Evolutionary conservation across 2,329 filamentous ascomycete species (phyloP), one percentile per base, ranked within the genome.

Genomic region (Hortaea sp.): DNA sequence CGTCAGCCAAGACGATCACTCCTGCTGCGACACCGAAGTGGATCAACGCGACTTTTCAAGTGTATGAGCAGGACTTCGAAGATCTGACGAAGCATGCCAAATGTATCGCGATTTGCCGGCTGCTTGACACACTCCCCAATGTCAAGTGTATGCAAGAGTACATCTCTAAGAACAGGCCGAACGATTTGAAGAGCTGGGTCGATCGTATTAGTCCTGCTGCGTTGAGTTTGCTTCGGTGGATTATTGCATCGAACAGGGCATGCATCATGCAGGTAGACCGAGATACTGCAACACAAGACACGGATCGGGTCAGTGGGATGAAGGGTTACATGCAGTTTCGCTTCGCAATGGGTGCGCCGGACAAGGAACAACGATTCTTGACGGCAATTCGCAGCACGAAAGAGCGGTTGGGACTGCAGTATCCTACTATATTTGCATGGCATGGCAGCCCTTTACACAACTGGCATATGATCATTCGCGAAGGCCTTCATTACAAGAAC

Each of bases 401-500:
- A 2, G 47, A 57, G 11, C 61, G 67, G 5, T 57, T 71, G 12
- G 63, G 65, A 35, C 54, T 71, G 40, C 53, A 65, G 49, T 70
- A 78, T 53, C 84, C 85, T 0, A 90, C 86, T 0, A 64, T 95
- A 1, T 88, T 94, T 57, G 87, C 85, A 0, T 95, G 85, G 82
- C 89, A 95, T 62, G 89, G 88, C 5, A 94, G 86, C 57, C 63
- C 68, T 0, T 53, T 94, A 3, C 53, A 64, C 3, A 95, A 94
- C 57, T 95, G 89, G 89, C 89, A 95, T 64, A 85, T 82, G 40
- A 95, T 95, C 56, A 79, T 95, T 51, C 79, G 88, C 30, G 79
- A 84, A 49, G 88, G 89, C 0, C 70, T 95, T 5, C 78, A 94
- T 61, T 95, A 81, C 66, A 76, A 78, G 4, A 64, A 76, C 1